Evolutionary conservation across 352 stramenopile species (phyloP), one percentile per base, ranked within the genome.

Genomic region (Phytopythium ostracodes): DNA sequence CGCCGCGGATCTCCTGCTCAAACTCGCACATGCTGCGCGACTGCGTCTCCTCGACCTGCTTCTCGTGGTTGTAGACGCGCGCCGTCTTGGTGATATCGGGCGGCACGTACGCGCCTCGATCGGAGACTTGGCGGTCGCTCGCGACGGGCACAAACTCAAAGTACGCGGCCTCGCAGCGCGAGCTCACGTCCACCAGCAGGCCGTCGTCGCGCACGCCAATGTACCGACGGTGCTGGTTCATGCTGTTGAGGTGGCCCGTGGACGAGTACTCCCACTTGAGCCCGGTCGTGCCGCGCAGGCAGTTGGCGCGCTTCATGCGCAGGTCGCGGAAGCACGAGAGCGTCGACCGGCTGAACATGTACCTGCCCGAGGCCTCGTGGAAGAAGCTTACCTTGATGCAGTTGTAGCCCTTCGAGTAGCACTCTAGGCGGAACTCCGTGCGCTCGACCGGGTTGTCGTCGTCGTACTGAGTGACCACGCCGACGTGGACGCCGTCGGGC

Each of bases 141-240:
- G 43, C n/a, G 25, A 63, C 71, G 1, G 77, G 78, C 14, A 92
- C 67, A 47, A 91, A 88, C 56, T 89, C 79, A 44, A 92, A 75
- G 68, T 79, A 78, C 38, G 73, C 75, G 24, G 84, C 84, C 43
- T 85, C 68, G 40, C 78, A 80, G n/a, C 81, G 77, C 56, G 86
- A 77, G 72, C 79, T 76, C 56, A 92, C 77, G 53, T 92, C 84
- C 29, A 91, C 68, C 17, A 92, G 62, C 25, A 90, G 47, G 0
- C 73, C 69, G 53, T 89, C 79, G 29, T 86, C 74, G 20, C 81
- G 77, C 29, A 79, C 72, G 27, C 79, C 84, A 62, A 92, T 83
- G 62, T 90, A 89, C 15, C 81, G 73, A 11, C 81, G 81, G 42
- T 92, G 84, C 65, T 92, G 84, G 65, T 90, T 92, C 83, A 92